A percentile compares a stretch with the other conserved stretches of the same genome.
These are phyloP conservation scores for Coemansia sp. DNA, from an alignment of 192 early-diverging fungal genomes.

Conservation along the genomic window DNA sequence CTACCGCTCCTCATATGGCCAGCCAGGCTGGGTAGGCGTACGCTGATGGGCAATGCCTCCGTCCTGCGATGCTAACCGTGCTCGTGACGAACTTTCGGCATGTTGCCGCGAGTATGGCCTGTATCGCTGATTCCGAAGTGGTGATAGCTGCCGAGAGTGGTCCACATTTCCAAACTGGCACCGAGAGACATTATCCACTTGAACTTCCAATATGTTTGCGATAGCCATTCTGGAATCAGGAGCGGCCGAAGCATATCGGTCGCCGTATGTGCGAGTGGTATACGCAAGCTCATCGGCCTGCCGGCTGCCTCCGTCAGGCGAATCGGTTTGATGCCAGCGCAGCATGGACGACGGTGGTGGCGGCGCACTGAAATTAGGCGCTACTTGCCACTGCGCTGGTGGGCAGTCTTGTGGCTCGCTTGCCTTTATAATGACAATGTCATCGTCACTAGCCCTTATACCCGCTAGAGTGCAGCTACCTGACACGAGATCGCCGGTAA, in stretches of 20 bases:
- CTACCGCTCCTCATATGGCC: background rate
- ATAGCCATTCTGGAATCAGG: background rate
- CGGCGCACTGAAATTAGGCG: background rate
- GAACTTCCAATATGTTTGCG: background rate
- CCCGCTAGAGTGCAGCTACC: slow-evolving; percentile 9
- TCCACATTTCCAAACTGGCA: background rate
- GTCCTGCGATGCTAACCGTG: background rate
- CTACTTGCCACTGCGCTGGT: background rate
- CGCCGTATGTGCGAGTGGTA: background rate
- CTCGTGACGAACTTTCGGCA: background rate
- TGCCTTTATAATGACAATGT: background rate
- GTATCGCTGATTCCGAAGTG: background rate
- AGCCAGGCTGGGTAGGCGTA: background rate
- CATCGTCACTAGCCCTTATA: background rate
- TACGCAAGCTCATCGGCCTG: background rate
- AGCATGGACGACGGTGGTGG: background rate
- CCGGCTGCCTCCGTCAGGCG: background rate
- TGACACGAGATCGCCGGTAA: slow-evolving; percentile 28
- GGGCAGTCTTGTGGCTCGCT: slow-evolving; percentile 4
- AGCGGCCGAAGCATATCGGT: background rate
- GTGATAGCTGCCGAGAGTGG: background rate
- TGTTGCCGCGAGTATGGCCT: background rate
- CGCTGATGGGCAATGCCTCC: background rate
- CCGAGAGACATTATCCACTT: background rate
- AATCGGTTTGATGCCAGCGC: background rate